A percentile compares a stretch with the other conserved stretches of the same genome.
phyloP scores from a whole-genome alignment of 2,329 filamentous ascomycete genomes.

The Paradendryphiella salina region DNA sequence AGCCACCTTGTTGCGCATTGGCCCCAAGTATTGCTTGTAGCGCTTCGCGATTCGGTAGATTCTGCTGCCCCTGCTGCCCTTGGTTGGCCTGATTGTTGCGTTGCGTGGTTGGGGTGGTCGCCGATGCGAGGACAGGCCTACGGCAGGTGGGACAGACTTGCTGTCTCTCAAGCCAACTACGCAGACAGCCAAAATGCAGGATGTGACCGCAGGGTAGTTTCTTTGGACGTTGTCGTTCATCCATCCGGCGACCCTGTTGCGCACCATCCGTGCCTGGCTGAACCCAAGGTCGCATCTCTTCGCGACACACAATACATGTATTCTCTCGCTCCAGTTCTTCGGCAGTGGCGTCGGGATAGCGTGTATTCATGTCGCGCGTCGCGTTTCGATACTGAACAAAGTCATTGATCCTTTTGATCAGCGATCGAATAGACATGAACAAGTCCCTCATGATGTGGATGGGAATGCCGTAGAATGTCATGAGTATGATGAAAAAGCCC shows the following conservation, averaged over 20 bases:
- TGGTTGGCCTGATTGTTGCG: slow-evolving; percentile 34
- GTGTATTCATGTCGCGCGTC: slow-evolving; percentile 87
- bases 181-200: slow-evolving; percentile 88
- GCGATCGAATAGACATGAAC: slow-evolving; percentile 90
- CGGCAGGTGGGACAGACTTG: slow-evolving; percentile 96
- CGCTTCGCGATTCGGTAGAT: slow-evolving; percentile 21
- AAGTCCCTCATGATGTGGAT: slow-evolving; percentile 97
- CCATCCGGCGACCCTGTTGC: slow-evolving; percentile 54
- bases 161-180: slow-evolving; percentile 95
- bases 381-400: slow-evolving; percentile 89
- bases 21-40: slow-evolving; percentile 27
- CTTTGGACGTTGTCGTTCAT: slow-evolving; percentile 86
- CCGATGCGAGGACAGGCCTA: slow-evolving; percentile 67
- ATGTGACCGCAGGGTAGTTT: slow-evolving; percentile 97
- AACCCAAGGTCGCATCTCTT: slow-evolving; percentile 87
- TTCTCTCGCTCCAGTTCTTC: slow-evolving; percentile 85
- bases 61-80: slow-evolving; percentile 26
- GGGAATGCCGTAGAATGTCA: slow-evolving; percentile 91
- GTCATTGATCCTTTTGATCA: slow-evolving; percentile 85
- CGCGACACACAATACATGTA: slow-evolving; percentile 96
- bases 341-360: slow-evolving; percentile 85
- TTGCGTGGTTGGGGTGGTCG: slow-evolving; percentile 34
- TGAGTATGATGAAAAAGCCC: slow-evolving; percentile 88
- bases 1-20: slow-evolving; percentile 23
- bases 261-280: slow-evolving; percentile 51